These are phyloP conservation scores for Bjerkandera adusta DNA, from an alignment of 1,284 basidiomycete genomes.

Conservation along the genomic window DNA sequence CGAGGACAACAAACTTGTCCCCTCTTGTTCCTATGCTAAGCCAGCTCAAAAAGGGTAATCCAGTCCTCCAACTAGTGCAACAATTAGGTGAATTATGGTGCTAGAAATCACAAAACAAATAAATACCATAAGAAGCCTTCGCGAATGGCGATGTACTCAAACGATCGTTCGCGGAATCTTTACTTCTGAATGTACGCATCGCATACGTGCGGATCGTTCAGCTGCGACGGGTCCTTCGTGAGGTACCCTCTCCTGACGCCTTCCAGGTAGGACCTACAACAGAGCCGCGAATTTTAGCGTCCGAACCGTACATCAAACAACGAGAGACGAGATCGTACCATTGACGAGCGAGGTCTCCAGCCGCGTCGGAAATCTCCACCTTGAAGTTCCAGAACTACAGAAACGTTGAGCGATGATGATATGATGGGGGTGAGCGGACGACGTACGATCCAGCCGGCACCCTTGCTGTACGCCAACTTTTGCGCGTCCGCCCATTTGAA, in stretches of 20 bases:
- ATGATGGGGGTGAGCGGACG: not conserved
- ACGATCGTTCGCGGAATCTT: too few relatives aligned
- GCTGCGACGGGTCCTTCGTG: slow-evolving; percentile 55
- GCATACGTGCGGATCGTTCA: slow-evolving; percentile 62
- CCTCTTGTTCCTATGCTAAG: too few relatives aligned
- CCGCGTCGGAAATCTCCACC: slow-evolving; percentile 52
- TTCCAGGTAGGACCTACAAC: slow-evolving; percentile 67
- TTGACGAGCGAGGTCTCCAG: slow-evolving; percentile 50
- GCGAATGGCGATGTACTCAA: too few relatives aligned
- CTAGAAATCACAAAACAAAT: too few relatives aligned
- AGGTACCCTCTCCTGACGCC: slow-evolving; percentile 58
- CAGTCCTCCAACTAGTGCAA: too few relatives aligned
- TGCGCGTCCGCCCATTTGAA: slow-evolving; percentile 77
- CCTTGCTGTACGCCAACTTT: slow-evolving; percentile 61
- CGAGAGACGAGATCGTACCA: slow-evolving; percentile 45
- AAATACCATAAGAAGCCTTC: too few relatives aligned
- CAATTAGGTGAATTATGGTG: too few relatives aligned
- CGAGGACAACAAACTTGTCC: too few relatives aligned
- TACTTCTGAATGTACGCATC: slow-evolving; percentile 46
- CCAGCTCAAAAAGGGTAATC: too few relatives aligned
- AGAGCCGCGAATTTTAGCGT: not conserved
- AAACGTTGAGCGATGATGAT: not conserved
- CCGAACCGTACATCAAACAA: not conserved
- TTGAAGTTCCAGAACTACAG: slow-evolving; percentile 78
- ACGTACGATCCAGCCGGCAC: slow-evolving; percentile 69